phyloP scores from a whole-genome alignment of 768 basidiomycete species.

The Mycena rosella region DNA sequence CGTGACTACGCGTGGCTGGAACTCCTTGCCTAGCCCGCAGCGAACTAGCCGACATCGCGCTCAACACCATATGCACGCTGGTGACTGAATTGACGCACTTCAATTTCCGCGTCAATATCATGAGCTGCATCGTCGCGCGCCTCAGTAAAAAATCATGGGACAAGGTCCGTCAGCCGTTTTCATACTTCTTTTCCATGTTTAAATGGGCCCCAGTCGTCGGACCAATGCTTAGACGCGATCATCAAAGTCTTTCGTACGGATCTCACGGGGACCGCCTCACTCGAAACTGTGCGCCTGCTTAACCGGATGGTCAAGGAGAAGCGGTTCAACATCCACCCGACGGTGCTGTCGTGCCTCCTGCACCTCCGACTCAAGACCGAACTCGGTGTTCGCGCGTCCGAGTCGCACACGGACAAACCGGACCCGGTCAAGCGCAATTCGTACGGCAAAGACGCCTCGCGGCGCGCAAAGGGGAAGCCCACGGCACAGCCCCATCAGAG shows the following conservation, averaged over 20 bases:
- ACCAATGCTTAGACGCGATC: conserved; percentile 86
- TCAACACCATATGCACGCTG: conserved; percentile 91
- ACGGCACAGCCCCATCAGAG: conserved; percentile 82
- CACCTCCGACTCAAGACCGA: conserved; percentile 91
- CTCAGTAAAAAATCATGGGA: conserved; percentile 93
- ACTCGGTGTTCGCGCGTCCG: conserved; percentile 82
- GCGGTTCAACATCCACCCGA: conserved; percentile 90
- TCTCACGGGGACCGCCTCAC: conserved; percentile 81
- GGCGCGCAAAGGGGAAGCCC: conserved; percentile 68
- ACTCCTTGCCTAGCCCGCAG: conserved; percentile 63
- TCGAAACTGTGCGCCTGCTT: conserved; percentile 90
- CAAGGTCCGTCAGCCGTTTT: conserved; percentile 64
- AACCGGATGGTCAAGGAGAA: conserved; percentile 98
- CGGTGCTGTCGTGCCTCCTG: conserved; percentile 86
- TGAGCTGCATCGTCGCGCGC: conserved; percentile 86
- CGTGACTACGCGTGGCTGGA: conserved; percentile 26
- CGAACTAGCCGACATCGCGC: conserved; percentile 74
- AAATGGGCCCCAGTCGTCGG: conserved; percentile 72
- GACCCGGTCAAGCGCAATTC: conserved; percentile 52
- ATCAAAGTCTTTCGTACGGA: conserved; percentile 88
- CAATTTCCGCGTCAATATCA: conserved; percentile 95
- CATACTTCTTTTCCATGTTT: conserved; percentile 25
- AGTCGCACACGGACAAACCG: conserved; percentile 72
- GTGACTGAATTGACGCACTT: conserved; percentile 90
- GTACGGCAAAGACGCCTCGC: conserved; percentile 59